Percentiles rank a stretch among this genome's conserved stretches.
phyloP scores from a whole-genome alignment of 1,284 basidiomycete species.

The Wolfiporia cocos region DNA sequence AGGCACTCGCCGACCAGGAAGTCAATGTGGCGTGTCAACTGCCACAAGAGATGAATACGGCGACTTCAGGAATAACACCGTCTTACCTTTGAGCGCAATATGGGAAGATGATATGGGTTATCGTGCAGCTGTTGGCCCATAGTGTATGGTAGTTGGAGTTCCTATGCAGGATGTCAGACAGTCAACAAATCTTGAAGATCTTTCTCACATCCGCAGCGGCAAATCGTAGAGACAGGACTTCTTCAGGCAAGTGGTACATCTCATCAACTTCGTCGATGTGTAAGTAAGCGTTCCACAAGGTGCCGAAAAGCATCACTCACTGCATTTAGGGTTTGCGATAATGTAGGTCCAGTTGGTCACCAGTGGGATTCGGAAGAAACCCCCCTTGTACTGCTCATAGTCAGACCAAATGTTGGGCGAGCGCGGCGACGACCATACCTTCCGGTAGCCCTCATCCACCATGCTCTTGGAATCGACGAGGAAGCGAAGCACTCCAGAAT shows the following conservation, averaged over 20 bases:
- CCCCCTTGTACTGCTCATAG: constrained; percentile 3
- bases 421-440: background rate
- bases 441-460: constrained; percentile 7
- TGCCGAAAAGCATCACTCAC: constrained; percentile 3
- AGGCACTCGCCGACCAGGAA: constrained; percentile 6
- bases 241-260: constrained; percentile 9
- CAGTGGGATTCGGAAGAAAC: constrained; percentile 5
- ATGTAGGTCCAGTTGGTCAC: constrained; percentile 8
- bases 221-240: constrained; percentile 7
- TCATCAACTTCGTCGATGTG: constrained; percentile 7
- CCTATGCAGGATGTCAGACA: background rate
- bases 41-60: background rate
- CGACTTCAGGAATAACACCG: background rate
- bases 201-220: constrained; percentile 8
- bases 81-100: constrained; percentile 6
- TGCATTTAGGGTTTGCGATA: constrained; percentile 6
- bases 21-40: constrained; percentile 11
- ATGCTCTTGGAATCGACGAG: constrained; percentile 5
- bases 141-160: constrained; percentile 10
- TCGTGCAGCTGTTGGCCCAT: constrained; percentile 9
- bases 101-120: constrained; percentile 11
- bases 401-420: background rate
- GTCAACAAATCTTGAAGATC: background rate
- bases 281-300: too few relatives aligned
- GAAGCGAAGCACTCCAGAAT: constrained; percentile 6